Percentiles rank a stretch among this genome's conserved stretches.
Evolutionary conservation across 2,329 filamentous ascomycete genomes (phyloP).

Genomic region (Scolecobasidium constrictum): DNA sequence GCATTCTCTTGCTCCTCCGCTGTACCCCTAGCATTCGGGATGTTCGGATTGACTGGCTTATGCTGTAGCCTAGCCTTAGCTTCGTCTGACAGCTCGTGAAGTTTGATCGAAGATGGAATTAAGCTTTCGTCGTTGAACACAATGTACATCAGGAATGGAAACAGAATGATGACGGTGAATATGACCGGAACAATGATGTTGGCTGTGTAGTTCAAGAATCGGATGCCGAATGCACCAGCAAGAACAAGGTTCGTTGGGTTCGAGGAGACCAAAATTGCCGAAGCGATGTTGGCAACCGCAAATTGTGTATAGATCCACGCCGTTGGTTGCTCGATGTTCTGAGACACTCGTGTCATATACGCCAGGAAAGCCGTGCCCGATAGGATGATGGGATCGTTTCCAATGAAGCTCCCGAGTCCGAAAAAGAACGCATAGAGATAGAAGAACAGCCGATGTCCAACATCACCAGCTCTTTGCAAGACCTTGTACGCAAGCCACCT

Average conservation of each 20-base stretch:
- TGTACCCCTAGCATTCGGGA: constrained; percentile 50
- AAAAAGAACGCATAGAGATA: constrained; percentile 68
- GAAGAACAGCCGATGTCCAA: constrained; percentile 59
- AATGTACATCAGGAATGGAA: constrained; percentile 59
- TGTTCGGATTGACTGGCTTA: constrained; percentile 58
- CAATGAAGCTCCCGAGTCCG: constrained; percentile 53
- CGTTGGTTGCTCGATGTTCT: constrained; percentile 58
- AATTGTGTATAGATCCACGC: constrained; percentile 69
- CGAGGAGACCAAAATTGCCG: constrained; percentile 65
- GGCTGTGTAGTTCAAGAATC: constrained; percentile 63
- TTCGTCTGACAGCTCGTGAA: constrained; percentile 55
- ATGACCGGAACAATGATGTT: constrained; percentile 67
- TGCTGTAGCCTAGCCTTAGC: constrained; percentile 33
- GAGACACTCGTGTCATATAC: constrained; percentile 66
- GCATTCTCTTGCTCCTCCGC: constrained; percentile 41
- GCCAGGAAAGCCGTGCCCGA: constrained; percentile 65
- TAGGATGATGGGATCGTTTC: constrained; percentile 65
- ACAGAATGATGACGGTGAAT: constrained; percentile 55
- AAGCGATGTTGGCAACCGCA: constrained; percentile 60
- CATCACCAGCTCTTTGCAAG: constrained; percentile 53
- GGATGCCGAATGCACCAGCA: constrained; percentile 60
- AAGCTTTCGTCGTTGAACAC: constrained; percentile 54
- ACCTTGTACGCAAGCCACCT: constrained; percentile 61
- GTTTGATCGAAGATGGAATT: constrained; percentile 54
- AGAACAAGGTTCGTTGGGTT: constrained; percentile 69